phyloP scores from a whole-genome alignment of 768 basidiomycete genomes.

The Cantharellus anzutake region DNA sequence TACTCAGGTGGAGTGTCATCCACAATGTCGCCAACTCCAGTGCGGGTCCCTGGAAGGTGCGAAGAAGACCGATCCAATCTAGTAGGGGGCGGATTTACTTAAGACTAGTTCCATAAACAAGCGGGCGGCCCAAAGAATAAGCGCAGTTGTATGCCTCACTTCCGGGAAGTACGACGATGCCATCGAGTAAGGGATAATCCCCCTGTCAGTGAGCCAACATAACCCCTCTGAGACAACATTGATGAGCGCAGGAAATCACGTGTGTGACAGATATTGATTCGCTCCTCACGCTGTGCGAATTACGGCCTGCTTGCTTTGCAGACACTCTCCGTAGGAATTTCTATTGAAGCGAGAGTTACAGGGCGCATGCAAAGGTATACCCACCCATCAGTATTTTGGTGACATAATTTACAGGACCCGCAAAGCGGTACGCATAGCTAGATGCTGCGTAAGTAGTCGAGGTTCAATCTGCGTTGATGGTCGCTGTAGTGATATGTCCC shows the following conservation, averaged over 20 bases:
- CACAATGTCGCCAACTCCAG: conserved; percentile 11
- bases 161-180: conserved; percentile 23
- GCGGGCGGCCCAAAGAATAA: conserved; percentile 12
- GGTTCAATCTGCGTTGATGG: conserved; percentile 11
- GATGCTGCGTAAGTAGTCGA: conserved; percentile 5
- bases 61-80: conserved; percentile 17
- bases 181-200: conserved; percentile 18
- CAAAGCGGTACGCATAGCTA: conserved; percentile 11
- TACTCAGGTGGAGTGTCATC: conserved; percentile 11
- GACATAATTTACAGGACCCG: conserved; percentile 7
- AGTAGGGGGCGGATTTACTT: conserved; percentile 12
- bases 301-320: conserved; percentile 20
- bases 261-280: neutral
- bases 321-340: conserved; percentile 19
- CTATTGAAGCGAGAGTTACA: neutral
- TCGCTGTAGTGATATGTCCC: no score
- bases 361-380: neutral
- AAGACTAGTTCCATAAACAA: conserved; percentile 23
- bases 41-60: conserved; percentile 23
- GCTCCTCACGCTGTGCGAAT: conserved; percentile 19
- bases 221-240: conserved; percentile 19
- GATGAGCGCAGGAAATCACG: conserved; percentile 6
- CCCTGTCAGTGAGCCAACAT: conserved; percentile 18
- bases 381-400: conserved; percentile 14
- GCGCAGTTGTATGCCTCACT: conserved; percentile 5